Conservation (phyloP, 2,329 filamentous ascomycete species). For the Mycocentrospora acerina region DNA sequence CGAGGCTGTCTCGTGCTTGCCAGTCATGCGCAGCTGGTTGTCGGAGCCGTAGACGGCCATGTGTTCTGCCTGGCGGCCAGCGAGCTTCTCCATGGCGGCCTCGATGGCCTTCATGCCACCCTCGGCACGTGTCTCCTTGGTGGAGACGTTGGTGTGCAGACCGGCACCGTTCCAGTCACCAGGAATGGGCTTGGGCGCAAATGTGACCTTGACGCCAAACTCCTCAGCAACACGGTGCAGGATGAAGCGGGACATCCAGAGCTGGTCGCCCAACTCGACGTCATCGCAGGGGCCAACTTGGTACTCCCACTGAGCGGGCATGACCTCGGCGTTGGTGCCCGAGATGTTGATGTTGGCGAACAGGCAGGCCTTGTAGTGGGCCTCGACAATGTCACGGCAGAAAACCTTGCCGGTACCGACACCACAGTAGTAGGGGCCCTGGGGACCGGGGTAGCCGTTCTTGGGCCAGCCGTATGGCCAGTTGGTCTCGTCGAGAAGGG, state of each 20-base stretch:
- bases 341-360: slow-evolving; percentile 92
- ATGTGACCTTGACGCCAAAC: slow-evolving; percentile 92
- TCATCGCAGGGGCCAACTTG: slow-evolving; percentile 89
- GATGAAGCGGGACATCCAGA: slow-evolving; percentile 90
- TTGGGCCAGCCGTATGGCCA: slow-evolving; percentile 91
- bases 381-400: slow-evolving; percentile 96
- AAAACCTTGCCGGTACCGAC: slow-evolving; percentile 96
- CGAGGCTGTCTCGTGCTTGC: slow-evolving; percentile 87
- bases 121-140: slow-evolving; percentile 81
- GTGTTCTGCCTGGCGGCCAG: slow-evolving; percentile 54
- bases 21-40: slow-evolving; percentile 92
- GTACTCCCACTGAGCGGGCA: slow-evolving; percentile 98
- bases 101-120: slow-evolving; percentile 97
- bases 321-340: slow-evolving; percentile 98
- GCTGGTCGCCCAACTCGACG: slow-evolving; percentile 89
- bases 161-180: slow-evolving; percentile 98
- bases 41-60: slow-evolving; percentile 94
- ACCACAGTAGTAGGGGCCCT: slow-evolving; percentile 97
- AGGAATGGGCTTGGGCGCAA: slow-evolving; percentile 92
- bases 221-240: slow-evolving; percentile 92
- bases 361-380: slow-evolving; percentile 87
- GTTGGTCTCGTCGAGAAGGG: slow-evolving; percentile 79
- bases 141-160: slow-evolving; percentile 93
- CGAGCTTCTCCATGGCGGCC: slow-evolving; percentile 62
- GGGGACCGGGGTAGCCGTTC: slow-evolving; percentile 85